phyloP scores from a whole-genome alignment of 345 rosid genomes.

The Pseudoturritis turrita region DNA sequence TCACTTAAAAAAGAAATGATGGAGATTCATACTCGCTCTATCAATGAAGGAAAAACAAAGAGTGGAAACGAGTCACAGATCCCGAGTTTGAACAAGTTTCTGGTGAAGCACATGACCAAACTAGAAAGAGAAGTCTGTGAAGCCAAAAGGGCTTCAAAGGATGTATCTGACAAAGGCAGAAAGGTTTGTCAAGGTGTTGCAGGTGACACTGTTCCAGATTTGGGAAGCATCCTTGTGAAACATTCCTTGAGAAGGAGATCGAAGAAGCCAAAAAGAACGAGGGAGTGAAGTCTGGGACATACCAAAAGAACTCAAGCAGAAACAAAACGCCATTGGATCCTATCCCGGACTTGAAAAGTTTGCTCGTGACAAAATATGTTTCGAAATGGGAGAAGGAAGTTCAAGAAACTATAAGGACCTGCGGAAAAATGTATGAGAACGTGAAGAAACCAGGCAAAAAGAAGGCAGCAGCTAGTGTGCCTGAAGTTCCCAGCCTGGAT shows the following conservation, averaged over 20 bases:
- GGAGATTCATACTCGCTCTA: too few species aligned
- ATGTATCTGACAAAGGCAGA: slow-evolving; percentile 13
- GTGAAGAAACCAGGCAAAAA: slow-evolving; percentile 31
- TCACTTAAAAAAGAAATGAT: too few species aligned
- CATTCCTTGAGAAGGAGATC: slow-evolving; percentile 61
- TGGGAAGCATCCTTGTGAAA: slow-evolving; percentile 65
- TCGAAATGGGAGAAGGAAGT: slow-evolving; percentile 45
- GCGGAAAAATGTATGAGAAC: slow-evolving; percentile 31
- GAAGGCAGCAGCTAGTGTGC: slow-evolving; percentile 15
- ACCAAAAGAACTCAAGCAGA: slow-evolving; percentile 21
- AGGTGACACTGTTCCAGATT: slow-evolving; percentile 34
- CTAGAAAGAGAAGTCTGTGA: slow-evolving; percentile 82
- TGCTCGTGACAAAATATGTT: slow-evolving; percentile 41
- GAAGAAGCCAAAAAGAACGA: slow-evolving; percentile 49
- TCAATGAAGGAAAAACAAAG: slow-evolving; percentile 25
- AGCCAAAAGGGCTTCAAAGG: slow-evolving; percentile 55
- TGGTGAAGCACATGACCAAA: slow-evolving; percentile 74
- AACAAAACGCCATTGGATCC: slow-evolving; percentile 29
- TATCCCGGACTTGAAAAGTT: slow-evolving; percentile 46
- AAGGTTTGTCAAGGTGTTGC: slow-evolving; percentile 17
- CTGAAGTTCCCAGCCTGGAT: slow-evolving; percentile 67
- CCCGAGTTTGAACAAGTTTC: slow-evolving; percentile 74
- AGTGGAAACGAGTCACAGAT: slow-evolving; percentile 43
- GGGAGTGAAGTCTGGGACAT: slow-evolving; percentile 12
- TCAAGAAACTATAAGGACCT: slow-evolving; percentile 33